phyloP scores from a whole-genome alignment of 2,329 filamentous ascomycete species.

The Aspergillus neotritici region DNA sequence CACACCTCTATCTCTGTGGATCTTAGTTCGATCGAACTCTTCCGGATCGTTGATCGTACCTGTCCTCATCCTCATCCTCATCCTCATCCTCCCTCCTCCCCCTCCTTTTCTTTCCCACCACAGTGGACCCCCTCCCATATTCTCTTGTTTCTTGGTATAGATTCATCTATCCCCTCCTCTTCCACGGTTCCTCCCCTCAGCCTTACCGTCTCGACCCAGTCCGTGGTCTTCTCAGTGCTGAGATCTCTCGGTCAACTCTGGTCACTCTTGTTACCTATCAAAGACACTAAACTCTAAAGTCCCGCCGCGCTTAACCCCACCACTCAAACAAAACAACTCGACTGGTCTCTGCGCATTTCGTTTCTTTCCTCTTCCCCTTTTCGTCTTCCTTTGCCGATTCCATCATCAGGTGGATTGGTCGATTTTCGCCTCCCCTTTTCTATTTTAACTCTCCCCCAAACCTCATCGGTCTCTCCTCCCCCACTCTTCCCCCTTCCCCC shows the following conservation, averaged over 20 bases:
- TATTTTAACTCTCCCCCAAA: constrained; percentile 1
- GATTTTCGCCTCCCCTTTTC: constrained; percentile 2
- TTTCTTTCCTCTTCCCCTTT: constrained; percentile 7
- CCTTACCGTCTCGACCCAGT: neutral
- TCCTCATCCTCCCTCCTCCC: neutral
- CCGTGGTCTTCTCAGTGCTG: neutral
- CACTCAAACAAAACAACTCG: constrained; percentile 5
- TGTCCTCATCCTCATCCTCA: constrained; percentile 1
- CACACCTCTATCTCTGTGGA: no score
- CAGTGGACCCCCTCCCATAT: no score
- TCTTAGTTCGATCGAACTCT: no score
- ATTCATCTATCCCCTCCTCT: neutral
- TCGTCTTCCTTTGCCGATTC: neutral
- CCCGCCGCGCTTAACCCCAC: constrained; percentile 20
- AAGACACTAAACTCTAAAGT: constrained; percentile 7
- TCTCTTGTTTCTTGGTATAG: no score
- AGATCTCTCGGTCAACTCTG: constrained; percentile 1
- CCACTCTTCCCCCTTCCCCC: constrained; percentile 5
- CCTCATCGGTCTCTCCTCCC: neutral
- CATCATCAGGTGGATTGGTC: no score
- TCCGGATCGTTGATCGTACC: no score
- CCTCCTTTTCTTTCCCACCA: neutral
- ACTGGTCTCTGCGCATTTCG: constrained; percentile 8
- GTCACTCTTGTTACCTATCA: constrained; percentile 6
- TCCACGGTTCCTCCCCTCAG: neutral